Evolutionary conservation across 768 basidiomycete species (phyloP).

Genomic region (Collybiopsis luxurians): DNA sequence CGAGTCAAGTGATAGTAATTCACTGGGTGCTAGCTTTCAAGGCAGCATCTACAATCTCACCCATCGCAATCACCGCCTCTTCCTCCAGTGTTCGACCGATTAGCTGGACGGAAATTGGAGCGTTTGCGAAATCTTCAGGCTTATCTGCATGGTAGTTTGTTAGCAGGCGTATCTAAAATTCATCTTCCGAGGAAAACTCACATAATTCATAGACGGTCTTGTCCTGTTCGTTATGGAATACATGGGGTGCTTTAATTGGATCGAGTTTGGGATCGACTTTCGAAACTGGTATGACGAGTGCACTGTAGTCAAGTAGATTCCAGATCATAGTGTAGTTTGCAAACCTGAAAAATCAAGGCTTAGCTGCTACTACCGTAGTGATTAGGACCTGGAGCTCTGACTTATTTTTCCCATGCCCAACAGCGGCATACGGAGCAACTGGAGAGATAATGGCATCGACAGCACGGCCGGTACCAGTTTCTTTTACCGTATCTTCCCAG

Average conservation of each 20-base stretch:
- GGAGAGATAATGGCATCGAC: constrained; percentile 76
- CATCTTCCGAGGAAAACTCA: constrained; percentile 27
- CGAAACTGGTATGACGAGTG: constrained; percentile 62
- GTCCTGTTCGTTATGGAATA: constrained; percentile 51
- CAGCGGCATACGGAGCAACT: constrained; percentile 54
- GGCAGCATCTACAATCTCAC: constrained; percentile 60
- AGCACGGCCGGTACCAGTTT: constrained; percentile 67
- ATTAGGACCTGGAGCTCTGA: constrained; percentile 22
- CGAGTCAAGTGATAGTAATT: too few species aligned
- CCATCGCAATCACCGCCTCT: constrained; percentile 69
- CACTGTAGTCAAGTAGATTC: constrained; percentile 68
- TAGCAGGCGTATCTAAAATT: neutral
- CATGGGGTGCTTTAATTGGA: constrained; percentile 35
- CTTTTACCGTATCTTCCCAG: constrained; percentile 52
- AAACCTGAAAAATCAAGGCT: constrained; percentile 26
- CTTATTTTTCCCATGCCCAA: constrained; percentile 61
- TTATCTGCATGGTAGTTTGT: constrained; percentile 42
- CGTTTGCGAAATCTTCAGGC: constrained; percentile 50
- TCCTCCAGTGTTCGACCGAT: constrained; percentile 72
- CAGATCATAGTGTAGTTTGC: constrained; percentile 59
- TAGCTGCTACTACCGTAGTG: neutral
- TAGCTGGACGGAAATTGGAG: constrained; percentile 64
- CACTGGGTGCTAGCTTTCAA: constrained; percentile 32
- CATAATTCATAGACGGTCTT: constrained; percentile 49
- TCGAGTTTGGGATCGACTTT: constrained; percentile 56